Conservation (phyloP, 345 rosid genomes). For the Geranium brycei region DNA sequence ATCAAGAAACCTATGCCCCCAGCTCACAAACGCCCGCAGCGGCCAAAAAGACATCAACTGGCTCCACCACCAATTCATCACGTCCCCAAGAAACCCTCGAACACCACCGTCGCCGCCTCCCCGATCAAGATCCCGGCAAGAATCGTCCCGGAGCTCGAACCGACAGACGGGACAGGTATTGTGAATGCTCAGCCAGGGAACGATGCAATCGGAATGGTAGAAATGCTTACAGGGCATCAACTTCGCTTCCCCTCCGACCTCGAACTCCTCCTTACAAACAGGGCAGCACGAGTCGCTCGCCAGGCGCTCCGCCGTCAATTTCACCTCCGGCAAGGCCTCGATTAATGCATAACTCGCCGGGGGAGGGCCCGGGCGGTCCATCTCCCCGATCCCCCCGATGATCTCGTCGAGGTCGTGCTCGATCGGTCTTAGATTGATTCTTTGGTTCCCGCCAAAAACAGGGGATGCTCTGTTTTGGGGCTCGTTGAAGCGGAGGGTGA, state of each 20-base stretch:
- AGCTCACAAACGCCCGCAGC: conserved; percentile 23
- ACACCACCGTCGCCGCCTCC: conserved; percentile 5
- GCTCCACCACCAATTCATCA: conserved; percentile 18
- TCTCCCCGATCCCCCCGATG: conserved; percentile 13
- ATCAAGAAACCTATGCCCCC: conserved; percentile 15
- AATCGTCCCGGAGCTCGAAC: conserved; percentile 13
- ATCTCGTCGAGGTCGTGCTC: conserved; percentile 1
- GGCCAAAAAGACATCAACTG: conserved; percentile 21
- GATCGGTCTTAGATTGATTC: not conserved
- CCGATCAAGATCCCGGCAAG: not conserved
- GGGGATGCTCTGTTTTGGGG: conserved; percentile 6
- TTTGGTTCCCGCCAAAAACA: not conserved
- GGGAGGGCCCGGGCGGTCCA: conserved; percentile 32
- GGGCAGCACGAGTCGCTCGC: conserved; percentile 36
- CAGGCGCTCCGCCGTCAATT: conserved; percentile 21
- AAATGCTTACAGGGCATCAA: conserved; percentile 60
- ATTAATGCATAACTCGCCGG: conserved; percentile 31
- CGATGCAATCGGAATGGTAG: conserved; percentile 55
- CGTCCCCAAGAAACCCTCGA: conserved; percentile 9
- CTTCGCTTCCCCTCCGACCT: conserved; percentile 33
- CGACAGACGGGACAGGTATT: conserved; percentile 78
- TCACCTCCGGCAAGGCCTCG: conserved; percentile 35
- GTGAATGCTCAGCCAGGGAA: conserved; percentile 59
- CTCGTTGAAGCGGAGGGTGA: conserved; percentile 35
- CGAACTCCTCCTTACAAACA: conserved; percentile 64